phyloP scores from a whole-genome alignment of 768 basidiomycete species.

The Bullera alba region DNA sequence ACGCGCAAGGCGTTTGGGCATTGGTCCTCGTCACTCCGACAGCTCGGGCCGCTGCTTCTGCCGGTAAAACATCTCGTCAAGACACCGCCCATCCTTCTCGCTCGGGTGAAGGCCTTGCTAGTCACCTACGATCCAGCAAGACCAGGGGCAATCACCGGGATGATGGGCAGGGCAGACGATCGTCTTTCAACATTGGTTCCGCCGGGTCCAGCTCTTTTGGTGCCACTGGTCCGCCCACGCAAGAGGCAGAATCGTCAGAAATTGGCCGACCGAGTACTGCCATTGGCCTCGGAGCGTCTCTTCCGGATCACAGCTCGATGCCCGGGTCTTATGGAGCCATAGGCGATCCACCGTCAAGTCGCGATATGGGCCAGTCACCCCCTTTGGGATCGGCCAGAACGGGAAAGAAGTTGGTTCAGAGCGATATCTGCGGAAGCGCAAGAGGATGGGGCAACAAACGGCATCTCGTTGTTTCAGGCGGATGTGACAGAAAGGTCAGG shows the following conservation, averaged over 20 bases:
- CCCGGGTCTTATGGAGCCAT: too few relatives aligned
- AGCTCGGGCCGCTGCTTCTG: background rate
- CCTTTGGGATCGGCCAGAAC: background rate
- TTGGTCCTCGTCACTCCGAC: constrained; percentile 65
- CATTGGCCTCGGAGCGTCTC: too few relatives aligned
- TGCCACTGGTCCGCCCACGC: constrained; percentile 4
- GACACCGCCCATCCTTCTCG: too few relatives aligned
- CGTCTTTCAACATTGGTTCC: constrained; percentile 13
- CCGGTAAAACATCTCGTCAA: too few relatives aligned
- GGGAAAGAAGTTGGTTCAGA: background rate
- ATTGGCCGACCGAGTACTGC: constrained; percentile 1
- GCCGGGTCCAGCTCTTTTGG: constrained; percentile 1
- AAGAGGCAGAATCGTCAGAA: background rate
- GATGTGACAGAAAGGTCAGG: constrained; percentile 82
- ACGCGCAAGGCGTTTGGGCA: constrained; percentile 87
- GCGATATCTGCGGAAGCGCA: constrained; percentile 57
- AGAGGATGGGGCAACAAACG: constrained; percentile 85
- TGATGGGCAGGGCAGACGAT: constrained; percentile 19
- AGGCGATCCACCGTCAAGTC: too few relatives aligned
- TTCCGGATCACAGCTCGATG: too few relatives aligned
- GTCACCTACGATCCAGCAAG: too few relatives aligned
- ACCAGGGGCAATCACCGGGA: constrained; percentile 12
- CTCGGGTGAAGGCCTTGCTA: too few relatives aligned
- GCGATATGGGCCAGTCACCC: too few relatives aligned
- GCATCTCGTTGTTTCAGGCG: constrained; percentile 78